Evolutionary conservation across 2,329 filamentous ascomycete species (phyloP).

Genomic region (Malbranchea zuffiana): DNA sequence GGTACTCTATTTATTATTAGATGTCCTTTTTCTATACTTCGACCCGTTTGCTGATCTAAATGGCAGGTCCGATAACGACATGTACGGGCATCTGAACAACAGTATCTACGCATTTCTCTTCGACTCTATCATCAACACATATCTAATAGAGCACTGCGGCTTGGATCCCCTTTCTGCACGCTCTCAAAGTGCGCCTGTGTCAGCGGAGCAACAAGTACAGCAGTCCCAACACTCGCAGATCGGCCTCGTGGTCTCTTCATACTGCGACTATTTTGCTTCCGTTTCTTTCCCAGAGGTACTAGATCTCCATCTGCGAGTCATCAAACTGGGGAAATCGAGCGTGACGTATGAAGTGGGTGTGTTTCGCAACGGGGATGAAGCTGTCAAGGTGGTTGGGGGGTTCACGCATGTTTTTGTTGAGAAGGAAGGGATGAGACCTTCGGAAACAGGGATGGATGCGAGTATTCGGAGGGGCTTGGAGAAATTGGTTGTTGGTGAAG

Average conservation of each 20-base stretch:
- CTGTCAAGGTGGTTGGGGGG: constrained; percentile 72
- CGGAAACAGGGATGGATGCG: constrained; percentile 27
- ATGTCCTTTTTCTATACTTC: neutral
- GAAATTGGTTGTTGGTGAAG: constrained; percentile 38
- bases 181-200: constrained; percentile 26
- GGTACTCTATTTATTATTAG: constrained; percentile 40
- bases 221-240: constrained; percentile 45
- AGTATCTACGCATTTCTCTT: constrained; percentile 77
- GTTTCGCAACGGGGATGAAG: constrained; percentile 62
- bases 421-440: constrained; percentile 49
- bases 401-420: constrained; percentile 88
- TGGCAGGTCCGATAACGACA: constrained; percentile 77
- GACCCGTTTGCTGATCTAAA: neutral
- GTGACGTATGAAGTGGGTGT: constrained; percentile 84
- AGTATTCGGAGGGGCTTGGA: constrained; percentile 43
- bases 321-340: constrained; percentile 73
- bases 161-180: constrained; percentile 62
- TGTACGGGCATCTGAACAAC: constrained; percentile 92
- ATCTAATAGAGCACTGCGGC: constrained; percentile 67
- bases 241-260: constrained; percentile 72
- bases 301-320: constrained; percentile 71
- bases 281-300: constrained; percentile 72
- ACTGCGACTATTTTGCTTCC: constrained; percentile 74
- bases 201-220: constrained; percentile 10
- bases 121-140: constrained; percentile 82